Evolutionary conservation across 1,284 basidiomycete species (phyloP).

Genomic region (Rhodotorula sp.): DNA sequence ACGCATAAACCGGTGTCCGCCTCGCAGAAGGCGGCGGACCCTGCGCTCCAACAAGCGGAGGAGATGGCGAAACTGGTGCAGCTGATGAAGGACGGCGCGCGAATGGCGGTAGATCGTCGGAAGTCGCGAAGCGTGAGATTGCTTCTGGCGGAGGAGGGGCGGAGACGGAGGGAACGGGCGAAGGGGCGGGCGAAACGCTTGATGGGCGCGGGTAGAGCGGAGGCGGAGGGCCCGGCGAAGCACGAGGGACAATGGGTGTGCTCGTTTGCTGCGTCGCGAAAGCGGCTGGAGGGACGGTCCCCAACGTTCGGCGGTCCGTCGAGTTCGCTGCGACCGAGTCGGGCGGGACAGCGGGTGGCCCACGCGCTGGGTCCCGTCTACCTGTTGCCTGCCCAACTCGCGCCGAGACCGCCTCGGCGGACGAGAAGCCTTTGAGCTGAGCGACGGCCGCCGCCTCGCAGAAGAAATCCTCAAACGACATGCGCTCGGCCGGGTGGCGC

Average conservation of each 20-base stretch:
- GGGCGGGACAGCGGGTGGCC: slow-evolving; percentile 65
- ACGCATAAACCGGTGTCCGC: slow-evolving; percentile 22
- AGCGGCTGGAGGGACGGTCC: neutral
- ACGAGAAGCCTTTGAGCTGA: slow-evolving; percentile 14
- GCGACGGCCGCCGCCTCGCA: slow-evolving; percentile 52
- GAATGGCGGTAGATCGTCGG: slow-evolving; percentile 31
- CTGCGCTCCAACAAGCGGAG: neutral
- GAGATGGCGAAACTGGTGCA: slow-evolving; percentile 7
- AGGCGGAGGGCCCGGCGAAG: neutral
- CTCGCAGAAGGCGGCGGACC: neutral
- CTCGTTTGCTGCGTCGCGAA: neutral
- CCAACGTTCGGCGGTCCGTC: neutral
- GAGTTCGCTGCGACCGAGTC: slow-evolving; percentile 45
- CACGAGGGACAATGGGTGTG: neutral
- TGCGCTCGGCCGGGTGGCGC: slow-evolving; percentile 77
- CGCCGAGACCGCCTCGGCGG: slow-evolving; percentile 22
- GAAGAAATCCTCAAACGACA: slow-evolving; percentile 92
- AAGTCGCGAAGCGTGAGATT: slow-evolving; percentile 2
- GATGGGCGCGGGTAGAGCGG: neutral
- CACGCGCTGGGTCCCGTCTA: neutral
- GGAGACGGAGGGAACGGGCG: neutral
- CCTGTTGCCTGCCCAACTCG: neutral
- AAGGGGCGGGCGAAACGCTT: slow-evolving; percentile 22
- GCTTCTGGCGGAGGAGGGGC: neutral
- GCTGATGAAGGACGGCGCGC: slow-evolving; percentile 21